Conservation (phyloP, 1,284 basidiomycete species). For the Agaricales sp. region DNA sequence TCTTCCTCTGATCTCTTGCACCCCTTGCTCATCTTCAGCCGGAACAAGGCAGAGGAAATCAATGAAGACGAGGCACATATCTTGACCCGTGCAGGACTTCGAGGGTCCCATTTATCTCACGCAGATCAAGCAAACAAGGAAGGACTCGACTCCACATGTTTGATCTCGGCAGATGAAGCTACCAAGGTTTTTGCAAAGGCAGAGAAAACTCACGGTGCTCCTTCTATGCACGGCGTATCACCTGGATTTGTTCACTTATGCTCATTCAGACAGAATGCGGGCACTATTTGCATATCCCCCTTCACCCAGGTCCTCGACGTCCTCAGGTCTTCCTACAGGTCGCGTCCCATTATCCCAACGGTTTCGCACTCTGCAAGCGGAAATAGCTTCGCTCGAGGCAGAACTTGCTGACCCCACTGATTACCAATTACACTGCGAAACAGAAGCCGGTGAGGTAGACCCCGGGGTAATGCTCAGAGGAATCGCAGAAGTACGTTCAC, state of each 20-base stretch:
- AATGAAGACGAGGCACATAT: too few species aligned
- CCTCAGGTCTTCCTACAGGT: conserved; percentile 24
- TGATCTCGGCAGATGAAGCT: conserved; percentile 50
- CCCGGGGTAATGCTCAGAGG: conserved; percentile 68
- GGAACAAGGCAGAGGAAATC: too few species aligned
- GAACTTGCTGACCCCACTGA: conserved; percentile 67
- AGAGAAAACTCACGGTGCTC: conserved; percentile 42
- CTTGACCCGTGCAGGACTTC: too few species aligned
- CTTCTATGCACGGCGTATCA: conserved; percentile 1
- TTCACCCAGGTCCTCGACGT: conserved; percentile 38
- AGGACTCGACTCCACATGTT: conserved; percentile 38
- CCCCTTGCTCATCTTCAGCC: too few species aligned
- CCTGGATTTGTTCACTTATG: neutral
- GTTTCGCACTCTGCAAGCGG: conserved; percentile 49
- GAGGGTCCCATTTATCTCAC: too few species aligned
- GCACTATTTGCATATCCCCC: conserved; percentile 59
- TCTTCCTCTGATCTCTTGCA: conserved; percentile 15
- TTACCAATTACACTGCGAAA: conserved; percentile 33
- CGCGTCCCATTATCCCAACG: conserved; percentile 49
- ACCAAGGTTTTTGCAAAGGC: conserved; percentile 57
- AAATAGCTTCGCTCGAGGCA: conserved; percentile 52
- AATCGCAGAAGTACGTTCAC: conserved; percentile 57
- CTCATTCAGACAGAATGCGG: conserved; percentile 32
- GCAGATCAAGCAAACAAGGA: conserved; percentile 24
- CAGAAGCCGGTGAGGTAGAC: conserved; percentile 47